phyloP scores from a whole-genome alignment of 257 asterid genomes.

The Fraxinus cuspidata region DNA sequence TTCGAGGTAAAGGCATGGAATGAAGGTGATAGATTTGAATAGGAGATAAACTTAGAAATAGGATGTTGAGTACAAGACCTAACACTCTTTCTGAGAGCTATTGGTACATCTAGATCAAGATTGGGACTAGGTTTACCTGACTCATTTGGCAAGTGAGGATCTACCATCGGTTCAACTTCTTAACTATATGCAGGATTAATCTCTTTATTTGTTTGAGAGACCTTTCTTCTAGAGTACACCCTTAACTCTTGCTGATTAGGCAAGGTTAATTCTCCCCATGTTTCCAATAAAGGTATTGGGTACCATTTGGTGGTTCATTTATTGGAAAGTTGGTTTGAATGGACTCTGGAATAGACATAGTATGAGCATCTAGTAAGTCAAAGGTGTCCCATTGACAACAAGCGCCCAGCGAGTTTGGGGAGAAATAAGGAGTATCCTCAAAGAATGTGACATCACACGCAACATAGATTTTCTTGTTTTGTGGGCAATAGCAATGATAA shows the following conservation, averaged over 20 bases:
- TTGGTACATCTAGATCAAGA: not conserved
- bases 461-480: not conserved
- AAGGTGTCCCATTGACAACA: not conserved
- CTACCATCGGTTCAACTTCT: not conserved
- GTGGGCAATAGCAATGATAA: not conserved
- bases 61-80: not conserved
- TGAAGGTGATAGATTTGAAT: not conserved
- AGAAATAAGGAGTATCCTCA: not conserved
- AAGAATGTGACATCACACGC: not conserved
- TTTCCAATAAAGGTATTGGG: no score
- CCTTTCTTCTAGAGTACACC: not conserved
- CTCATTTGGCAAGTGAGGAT: not conserved
- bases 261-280: not conserved
- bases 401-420: not conserved
- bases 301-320: no score
- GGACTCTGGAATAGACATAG: not conserved
- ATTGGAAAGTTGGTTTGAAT: not conserved
- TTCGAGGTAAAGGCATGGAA: not conserved
- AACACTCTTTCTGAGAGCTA: not conserved
- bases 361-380: not conserved
- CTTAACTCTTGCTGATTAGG: not conserved
- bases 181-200: not conserved
- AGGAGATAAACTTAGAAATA: not conserved
- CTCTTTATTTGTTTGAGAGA: not conserved
- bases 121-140: not conserved